Conservation (phyloP, 805 yeast genomes). For the Saturnispora hagleri region DNA sequence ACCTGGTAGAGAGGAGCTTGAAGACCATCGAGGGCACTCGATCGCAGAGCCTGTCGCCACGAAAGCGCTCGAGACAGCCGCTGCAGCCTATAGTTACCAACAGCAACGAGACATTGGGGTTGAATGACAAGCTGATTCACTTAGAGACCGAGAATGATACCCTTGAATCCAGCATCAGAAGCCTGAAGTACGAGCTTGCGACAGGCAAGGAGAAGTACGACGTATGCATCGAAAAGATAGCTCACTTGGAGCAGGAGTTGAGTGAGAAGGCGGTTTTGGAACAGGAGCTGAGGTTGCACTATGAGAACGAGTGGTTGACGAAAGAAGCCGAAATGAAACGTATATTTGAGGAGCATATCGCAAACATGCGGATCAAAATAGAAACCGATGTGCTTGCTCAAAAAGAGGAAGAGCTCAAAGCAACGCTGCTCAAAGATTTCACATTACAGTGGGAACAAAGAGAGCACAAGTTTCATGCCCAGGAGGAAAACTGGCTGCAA, state of each 20-base stretch:
- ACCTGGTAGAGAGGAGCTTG: background rate
- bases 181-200: conserved; percentile 6
- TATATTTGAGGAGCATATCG: background rate
- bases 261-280: background rate
- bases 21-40: background rate
- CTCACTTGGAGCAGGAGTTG: conserved; percentile 18
- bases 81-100: background rate
- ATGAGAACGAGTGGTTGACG: background rate
- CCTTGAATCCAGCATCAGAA: conserved; percentile 18
- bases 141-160: conserved; percentile 22
- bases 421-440: background rate
- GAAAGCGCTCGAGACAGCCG: conserved; percentile 7
- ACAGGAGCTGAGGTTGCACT: background rate
- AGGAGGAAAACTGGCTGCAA: background rate
- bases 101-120: background rate
- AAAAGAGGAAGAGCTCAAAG: background rate
- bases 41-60: background rate
- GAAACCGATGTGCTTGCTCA: background rate
- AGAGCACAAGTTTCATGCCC: background rate
- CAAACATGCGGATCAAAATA: background rate
- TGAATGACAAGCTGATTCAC: conserved; percentile 13
- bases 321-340: background rate
- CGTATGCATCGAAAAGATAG: conserved; percentile 18
- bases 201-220: conserved; percentile 13
- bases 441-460: background rate